A percentile compares a stretch with the other conserved stretches of the same genome.
Evolutionary conservation across 108 stramenopile genomes (phyloP).

Genomic region (Nitzschia sp.): DNA sequence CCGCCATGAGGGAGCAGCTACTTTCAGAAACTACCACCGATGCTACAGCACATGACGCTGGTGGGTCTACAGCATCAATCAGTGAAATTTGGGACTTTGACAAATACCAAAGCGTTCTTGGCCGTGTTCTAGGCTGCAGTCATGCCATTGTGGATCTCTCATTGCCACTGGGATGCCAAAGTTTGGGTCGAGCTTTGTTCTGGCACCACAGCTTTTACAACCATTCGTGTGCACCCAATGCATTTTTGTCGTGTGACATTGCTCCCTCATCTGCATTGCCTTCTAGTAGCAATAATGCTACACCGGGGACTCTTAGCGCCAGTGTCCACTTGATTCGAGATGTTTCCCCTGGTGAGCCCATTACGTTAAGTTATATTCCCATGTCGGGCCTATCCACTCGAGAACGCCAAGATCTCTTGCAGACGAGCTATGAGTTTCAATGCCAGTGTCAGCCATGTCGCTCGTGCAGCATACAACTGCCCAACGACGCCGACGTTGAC

Average conservation of each 20-base stretch:
- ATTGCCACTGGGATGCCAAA: conserved; percentile 31
- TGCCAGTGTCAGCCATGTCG: conserved; percentile 33
- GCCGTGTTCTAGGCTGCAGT: conserved; percentile 38
- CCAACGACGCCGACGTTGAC: conserved; percentile 18
- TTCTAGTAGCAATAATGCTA: neutral
- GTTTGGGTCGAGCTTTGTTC: conserved; percentile 38
- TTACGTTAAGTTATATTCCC: conserved; percentile 50
- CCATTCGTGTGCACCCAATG: conserved; percentile 47
- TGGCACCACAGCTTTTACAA: conserved; percentile 47
- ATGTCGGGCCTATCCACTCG: conserved; percentile 27
- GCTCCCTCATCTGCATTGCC: neutral
- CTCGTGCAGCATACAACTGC: neutral
- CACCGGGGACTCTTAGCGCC: conserved; percentile 12
- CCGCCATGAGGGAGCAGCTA: neutral
- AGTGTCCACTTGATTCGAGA: conserved; percentile 24
- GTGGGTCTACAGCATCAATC: too few relatives aligned
- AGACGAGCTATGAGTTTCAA: conserved; percentile 27
- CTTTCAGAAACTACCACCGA: too few relatives aligned
- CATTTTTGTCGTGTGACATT: conserved; percentile 34
- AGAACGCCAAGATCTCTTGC: conserved; percentile 31
- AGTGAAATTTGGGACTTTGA: too few relatives aligned
- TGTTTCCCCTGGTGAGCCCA: conserved; percentile 19
- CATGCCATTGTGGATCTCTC: conserved; percentile 42
- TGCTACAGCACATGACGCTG: too few relatives aligned
- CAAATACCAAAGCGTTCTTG: neutral